Base-by-base conservation (phyloP, 2,329 filamentous ascomycete species). In the Aspergillus tamarii region DNA sequence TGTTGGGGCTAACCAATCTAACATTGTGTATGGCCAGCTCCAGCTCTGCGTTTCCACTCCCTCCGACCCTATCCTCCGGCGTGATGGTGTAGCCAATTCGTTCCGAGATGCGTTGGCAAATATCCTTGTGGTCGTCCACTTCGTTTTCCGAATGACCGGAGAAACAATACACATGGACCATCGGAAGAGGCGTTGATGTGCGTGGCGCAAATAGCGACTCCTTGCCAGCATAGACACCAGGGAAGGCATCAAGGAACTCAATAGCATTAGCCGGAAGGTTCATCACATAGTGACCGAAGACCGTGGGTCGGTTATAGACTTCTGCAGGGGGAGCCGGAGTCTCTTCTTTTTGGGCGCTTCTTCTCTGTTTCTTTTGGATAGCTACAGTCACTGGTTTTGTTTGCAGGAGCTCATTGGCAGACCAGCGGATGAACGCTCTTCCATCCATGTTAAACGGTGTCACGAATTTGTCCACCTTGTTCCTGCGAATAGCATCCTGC, bases 121-220 rank as follows among this genome's bases (percentile, higher is more conserved):
- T 88, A 62, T 91, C 86, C 2, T 76, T 68, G 46, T 77, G 77
- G 65, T 82, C 80, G 59, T 88, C 86, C 3, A 86, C 84, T 64
- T 93, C 91, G 70, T 93, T 89, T 41, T 92, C 90, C 57, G 86
- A 89, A 80, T 96, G 94, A 48, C 89, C 88, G 28, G 90, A 91
- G 81, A 99, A 99, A 81, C 93, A 97, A 81, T 99, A 93, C n/a
- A 91, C 91, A 77, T 99, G 95, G 14, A 98, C 84, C 80, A 96
- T 85, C 0, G 95, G 95, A 55, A 98, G 82, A 65, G 84, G 83
- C 12, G 82, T 82, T 10, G 76, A 75, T 0, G 87, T 90, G 63
- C 86, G 77, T 1, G 89, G 87, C 32, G 79, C 74, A 70, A 94
- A 94, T 1, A 92, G 82, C 1, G 77, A 66, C 75, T 93, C 88